Conservation (phyloP, 31 red algal species). For the Asparagopsis taxiformis region DNA sequence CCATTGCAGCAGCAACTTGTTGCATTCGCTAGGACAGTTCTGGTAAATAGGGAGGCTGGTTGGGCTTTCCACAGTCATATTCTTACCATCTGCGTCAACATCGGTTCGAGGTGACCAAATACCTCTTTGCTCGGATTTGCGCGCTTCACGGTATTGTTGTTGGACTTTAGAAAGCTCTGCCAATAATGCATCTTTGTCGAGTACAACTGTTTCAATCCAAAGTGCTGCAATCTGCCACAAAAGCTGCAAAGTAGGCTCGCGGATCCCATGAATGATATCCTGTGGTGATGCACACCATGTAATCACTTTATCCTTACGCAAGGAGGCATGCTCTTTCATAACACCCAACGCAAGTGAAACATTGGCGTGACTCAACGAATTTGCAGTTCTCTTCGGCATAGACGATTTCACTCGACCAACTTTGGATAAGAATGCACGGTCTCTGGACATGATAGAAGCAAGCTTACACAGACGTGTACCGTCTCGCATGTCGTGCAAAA, state of each 20-base stretch:
- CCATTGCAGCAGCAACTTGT: constrained; percentile 36
- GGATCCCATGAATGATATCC: constrained; percentile 37
- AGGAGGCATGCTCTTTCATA: too few relatives aligned
- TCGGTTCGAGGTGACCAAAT: constrained; percentile 3
- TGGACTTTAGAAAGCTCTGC: constrained; percentile 19
- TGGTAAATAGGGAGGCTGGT: constrained; percentile 40
- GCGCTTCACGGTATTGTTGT: constrained; percentile 34
- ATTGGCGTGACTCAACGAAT: too few relatives aligned
- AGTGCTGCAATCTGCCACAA: constrained; percentile 58
- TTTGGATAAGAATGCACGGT: constrained; percentile 5
- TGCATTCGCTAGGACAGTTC: constrained; percentile 18
- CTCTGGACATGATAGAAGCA: constrained; percentile 31
- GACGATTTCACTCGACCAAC: neutral
- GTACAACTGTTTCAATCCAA: constrained; percentile 49
- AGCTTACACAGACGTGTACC: constrained; percentile 55
- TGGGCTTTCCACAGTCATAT: constrained; percentile 26
- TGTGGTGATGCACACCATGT: constrained; percentile 22
- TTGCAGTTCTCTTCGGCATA: neutral
- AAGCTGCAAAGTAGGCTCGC: constrained; percentile 17
- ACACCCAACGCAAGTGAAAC: too few relatives aligned
- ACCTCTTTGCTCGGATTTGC: neutral
- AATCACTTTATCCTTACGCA: neutral
- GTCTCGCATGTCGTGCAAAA: constrained; percentile 42
- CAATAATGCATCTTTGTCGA: constrained; percentile 14
- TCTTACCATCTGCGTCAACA: neutral